These are phyloP conservation scores for Hypoxylon sp. DNA, from an alignment of 2,329 filamentous ascomycete species.

Conservation along the genomic window DNA sequence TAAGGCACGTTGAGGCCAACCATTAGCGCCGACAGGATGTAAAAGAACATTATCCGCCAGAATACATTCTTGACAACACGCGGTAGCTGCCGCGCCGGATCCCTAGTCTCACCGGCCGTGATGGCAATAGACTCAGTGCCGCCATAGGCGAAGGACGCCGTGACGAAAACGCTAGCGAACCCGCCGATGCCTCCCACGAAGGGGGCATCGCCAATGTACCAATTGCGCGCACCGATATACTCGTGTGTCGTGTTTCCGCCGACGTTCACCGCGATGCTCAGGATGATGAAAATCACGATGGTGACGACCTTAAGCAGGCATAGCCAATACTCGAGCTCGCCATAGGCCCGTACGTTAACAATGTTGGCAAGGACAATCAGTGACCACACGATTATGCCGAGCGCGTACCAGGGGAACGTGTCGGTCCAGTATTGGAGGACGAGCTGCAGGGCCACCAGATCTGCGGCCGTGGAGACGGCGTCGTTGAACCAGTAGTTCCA, in stretches of 20 bases:
- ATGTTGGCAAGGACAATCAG: conserved; percentile 65
- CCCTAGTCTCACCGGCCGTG: conserved; percentile 73
- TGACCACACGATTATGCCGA: conserved; percentile 71
- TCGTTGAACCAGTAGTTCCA: conserved; percentile 77
- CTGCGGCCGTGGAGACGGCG: conserved; percentile 69
- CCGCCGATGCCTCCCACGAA: conserved; percentile 74
- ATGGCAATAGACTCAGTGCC: conserved; percentile 75
- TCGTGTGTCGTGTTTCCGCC: conserved; percentile 65
- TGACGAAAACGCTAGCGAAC: conserved; percentile 73
- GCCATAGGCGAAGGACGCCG: conserved; percentile 70
- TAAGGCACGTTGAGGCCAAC: conserved; percentile 72
- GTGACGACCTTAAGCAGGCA: conserved; percentile 65
- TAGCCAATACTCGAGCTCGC: conserved; percentile 69
- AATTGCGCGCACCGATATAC: conserved; percentile 70
- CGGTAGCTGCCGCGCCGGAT: conserved; percentile 70
- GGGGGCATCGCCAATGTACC: conserved; percentile 69
- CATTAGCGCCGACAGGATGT: conserved; percentile 62
- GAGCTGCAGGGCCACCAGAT: conserved; percentile 69
- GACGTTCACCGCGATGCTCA: conserved; percentile 70
- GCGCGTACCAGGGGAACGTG: conserved; percentile 71
- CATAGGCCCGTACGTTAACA: conserved; percentile 65
- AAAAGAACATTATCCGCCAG: conserved; percentile 70
- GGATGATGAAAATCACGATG: conserved; percentile 71
- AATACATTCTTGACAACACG: conserved; percentile 74
- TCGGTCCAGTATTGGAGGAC: conserved; percentile 72